These are phyloP conservation scores for Psidium guajava DNA, from an alignment of 345 rosid species.

Conservation along the genomic window DNA sequence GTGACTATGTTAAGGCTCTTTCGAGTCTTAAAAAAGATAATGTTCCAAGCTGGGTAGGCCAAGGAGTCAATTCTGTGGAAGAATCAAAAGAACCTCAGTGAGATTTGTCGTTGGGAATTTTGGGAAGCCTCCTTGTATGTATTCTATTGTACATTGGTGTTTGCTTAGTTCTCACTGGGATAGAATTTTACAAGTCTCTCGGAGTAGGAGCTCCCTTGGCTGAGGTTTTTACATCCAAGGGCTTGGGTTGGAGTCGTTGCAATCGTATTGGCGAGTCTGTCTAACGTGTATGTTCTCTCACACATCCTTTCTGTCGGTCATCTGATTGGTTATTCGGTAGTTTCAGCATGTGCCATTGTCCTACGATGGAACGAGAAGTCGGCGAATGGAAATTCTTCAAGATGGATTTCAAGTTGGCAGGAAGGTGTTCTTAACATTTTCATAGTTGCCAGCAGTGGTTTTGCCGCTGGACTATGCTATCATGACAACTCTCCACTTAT, in stretches of 20 bases:
- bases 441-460: constrained; percentile 67
- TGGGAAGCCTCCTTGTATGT: constrained; percentile 84
- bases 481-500: constrained; percentile 45
- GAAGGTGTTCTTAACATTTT: constrained; percentile 74
- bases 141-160: constrained; percentile 63
- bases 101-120: constrained; percentile 78
- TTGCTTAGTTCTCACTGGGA: constrained; percentile 88
- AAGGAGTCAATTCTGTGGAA: constrained; percentile 94
- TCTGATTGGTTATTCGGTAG: constrained; percentile 95
- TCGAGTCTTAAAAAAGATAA: constrained; percentile 45
- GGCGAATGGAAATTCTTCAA: constrained; percentile 25
- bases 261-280: constrained; percentile 59
- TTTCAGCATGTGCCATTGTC: constrained; percentile 78
- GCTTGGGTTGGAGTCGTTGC: constrained; percentile 92
- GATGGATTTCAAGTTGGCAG: constrained; percentile 48
- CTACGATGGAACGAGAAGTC: constrained; percentile 72
- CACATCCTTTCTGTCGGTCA: constrained; percentile 96
- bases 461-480: constrained; percentile 50
- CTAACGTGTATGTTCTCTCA: constrained; percentile 70
- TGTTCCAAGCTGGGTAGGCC: constrained; percentile 79
- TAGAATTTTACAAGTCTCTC: constrained; percentile 63
- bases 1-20: constrained; percentile 59
- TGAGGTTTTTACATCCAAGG: constrained; percentile 74
- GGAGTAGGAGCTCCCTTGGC: constrained; percentile 91
- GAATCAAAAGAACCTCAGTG: constrained; percentile 90